Base-by-base conservation (phyloP, 257 asterid genomes). In the Primulina huaijiensis region DNA sequence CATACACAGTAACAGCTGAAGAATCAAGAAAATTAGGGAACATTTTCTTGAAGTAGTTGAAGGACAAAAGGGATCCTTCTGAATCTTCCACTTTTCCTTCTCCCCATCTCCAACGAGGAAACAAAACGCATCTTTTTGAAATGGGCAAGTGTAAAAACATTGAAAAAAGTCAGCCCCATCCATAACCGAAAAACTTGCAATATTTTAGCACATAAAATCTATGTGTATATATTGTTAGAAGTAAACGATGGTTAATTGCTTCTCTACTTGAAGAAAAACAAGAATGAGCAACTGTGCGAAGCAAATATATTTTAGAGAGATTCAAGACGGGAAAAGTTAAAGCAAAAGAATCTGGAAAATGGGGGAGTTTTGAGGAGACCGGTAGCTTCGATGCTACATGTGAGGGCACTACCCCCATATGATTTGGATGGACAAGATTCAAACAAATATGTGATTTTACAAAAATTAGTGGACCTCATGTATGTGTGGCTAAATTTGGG, bases 61-160 rank as follows among this genome's bases (percentile, higher is more conserved):
- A 34, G 21, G 21, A 23, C 12, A 35, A 25, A 34, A 35, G 67
- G 63, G 66, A 43, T 31, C 16, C 14, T 33, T 61, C 52, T 75
- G 74, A 82, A 67, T 69, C 81, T 81, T 85, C 81, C 81, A 67
- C 64, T 77, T 85, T 58, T 73, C 83, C 74, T 75, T 80, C 70
- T 68, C 78, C 20, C 60, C 30, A 43, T 40, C 70, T 20, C 58
- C 70, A 62, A 33, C 67, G 69, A 35, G 73, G 34, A 14, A 14
- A 50, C 63, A 52, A 40, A 75, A 56, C 35, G 35, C 60, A 57
- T 62, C 68, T 72, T 72, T 35, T 46, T 64, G 64, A 74, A 69
- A 69, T 65, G 87, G 81, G 69, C 52, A 40, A 40, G 17, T 40
- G 17, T 11, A 40, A 2, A 40, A 40, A 40, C 16, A 2, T 40